These are phyloP conservation scores for Cercophora samala DNA, from an alignment of 495 filamentous ascomycete genomes.

Conservation along the genomic window DNA sequence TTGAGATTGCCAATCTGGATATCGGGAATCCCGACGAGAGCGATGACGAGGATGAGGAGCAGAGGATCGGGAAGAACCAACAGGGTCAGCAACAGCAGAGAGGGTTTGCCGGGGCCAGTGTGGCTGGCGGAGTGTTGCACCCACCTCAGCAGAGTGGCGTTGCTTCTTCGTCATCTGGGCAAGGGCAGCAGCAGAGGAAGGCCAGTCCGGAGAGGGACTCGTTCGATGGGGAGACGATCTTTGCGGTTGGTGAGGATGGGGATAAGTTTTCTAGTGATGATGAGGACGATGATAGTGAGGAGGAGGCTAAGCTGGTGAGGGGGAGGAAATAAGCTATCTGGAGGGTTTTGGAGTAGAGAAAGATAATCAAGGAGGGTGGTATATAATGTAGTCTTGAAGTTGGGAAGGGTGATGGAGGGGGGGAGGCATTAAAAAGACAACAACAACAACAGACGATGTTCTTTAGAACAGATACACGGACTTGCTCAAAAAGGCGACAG, in stretches of 20 bases:
- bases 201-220: slow-evolving; percentile 58
- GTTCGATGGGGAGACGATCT: slow-evolving; percentile 89
- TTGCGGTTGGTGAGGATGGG: slow-evolving; percentile 84
- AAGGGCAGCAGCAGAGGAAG: slow-evolving; percentile 25
- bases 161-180: slow-evolving; percentile 14
- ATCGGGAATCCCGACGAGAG: slow-evolving; percentile 72
- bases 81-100: slow-evolving; percentile 19
- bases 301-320: slow-evolving; percentile 62
- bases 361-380: neutral
- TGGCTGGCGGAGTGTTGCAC: slow-evolving; percentile 1
- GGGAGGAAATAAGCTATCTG: slow-evolving; percentile 32
- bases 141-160: neutral
- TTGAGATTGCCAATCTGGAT: slow-evolving; percentile 79
- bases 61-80: slow-evolving; percentile 30
- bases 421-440: neutral
- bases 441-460: neutral
- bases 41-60: slow-evolving; percentile 60
- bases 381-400: neutral
- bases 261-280: slow-evolving; percentile 58
- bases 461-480: neutral
- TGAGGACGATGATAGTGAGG: slow-evolving; percentile 54
- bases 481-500: neutral
- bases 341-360: neutral
- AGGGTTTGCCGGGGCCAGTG: slow-evolving; percentile 7
- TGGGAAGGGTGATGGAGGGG: neutral